These are phyloP conservation scores for Klebsormidium nitens DNA, from an alignment of 139 green algal species.

Conservation along the genomic window DNA sequence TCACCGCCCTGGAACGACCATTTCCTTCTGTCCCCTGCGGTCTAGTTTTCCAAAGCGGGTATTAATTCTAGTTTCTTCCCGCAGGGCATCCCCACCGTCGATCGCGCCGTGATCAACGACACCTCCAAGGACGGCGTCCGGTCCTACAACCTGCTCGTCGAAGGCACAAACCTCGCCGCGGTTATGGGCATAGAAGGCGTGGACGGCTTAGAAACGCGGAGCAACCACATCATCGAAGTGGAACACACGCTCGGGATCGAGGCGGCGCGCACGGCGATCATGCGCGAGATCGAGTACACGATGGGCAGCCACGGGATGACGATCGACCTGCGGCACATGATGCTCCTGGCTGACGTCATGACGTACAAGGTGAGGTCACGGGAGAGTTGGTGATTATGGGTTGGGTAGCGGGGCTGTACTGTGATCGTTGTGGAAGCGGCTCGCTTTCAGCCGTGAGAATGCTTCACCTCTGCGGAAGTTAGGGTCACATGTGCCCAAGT, in stretches of 20 bases:
- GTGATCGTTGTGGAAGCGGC: no score
- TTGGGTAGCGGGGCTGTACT: no score
- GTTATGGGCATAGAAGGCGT: slow-evolving; percentile 88
- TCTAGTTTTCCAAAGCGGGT: no score
- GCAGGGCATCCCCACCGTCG: slow-evolving; percentile 76
- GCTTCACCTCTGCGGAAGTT: no score
- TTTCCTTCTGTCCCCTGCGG: no score
- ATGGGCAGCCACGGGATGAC: slow-evolving; percentile 91
- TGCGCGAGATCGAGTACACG: slow-evolving; percentile 84
- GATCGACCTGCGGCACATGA: slow-evolving; percentile 91
- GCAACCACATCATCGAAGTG: slow-evolving; percentile 92
- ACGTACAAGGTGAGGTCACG: slow-evolving; percentile 85
- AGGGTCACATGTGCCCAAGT: no score
- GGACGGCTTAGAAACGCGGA: slow-evolving; percentile 58
- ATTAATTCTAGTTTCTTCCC: not conserved
- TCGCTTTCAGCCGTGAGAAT: no score
- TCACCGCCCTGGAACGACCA: no score
- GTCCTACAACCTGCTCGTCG: slow-evolving; percentile 67
- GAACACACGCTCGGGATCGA: slow-evolving; percentile 87
- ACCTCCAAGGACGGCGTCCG: slow-evolving; percentile 24
- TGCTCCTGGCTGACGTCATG: slow-evolving; percentile 98
- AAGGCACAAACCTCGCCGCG: slow-evolving; percentile 60
- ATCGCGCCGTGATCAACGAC: slow-evolving; percentile 85
- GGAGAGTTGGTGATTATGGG: no score
- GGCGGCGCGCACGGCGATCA: slow-evolving; percentile 73